Base-by-base conservation (phyloP, 1,284 basidiomycete species). In the Athelia sp. region DNA sequence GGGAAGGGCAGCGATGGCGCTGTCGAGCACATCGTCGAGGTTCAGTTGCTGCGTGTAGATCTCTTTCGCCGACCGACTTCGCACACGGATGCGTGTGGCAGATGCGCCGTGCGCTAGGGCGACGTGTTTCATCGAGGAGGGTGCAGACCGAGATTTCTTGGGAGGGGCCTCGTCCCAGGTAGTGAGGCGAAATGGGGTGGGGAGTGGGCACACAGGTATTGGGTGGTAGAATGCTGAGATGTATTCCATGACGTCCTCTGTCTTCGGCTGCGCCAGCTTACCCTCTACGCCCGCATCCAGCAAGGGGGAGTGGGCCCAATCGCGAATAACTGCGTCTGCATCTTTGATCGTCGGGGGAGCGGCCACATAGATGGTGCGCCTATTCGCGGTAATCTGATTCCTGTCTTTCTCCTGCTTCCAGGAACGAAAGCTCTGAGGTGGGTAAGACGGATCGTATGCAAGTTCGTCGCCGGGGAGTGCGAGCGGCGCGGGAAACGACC, bases 11-110 rank as follows among this genome's bases (percentile, higher is more conserved):
- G 56, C 58, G 32, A 67, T 66, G 13, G 67, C 64, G 17, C 57
- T 62, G 22, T 69, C 67, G 18, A 69, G 61, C 10, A 68, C 53
- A 53, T 68, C 67, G 43, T 69, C 61, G 10, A 69, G 56, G 45
- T 68, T 67, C 19, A 69, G 58, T 45, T 69, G 67, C 9, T 56
- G 54, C 10, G 48, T 34, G 50, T 64, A 69, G 2, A 56, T 38
- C 1, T 52, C 50, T 43, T 64, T 61, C 19, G 59, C 60, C 6
- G 58, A 52, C 6, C 66, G 59, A 1, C 61, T 58, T 29, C 67
- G 64, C 40, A 69, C 65, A 15, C 67, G 55, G 15, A 67, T 50
- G 32, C 59, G 61, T 55, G 66, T 64, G 13, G 57, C 59, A 3
- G 54, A 29, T 4, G 4, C 26, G 26, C 26, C 26, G 26, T 29